Base-by-base conservation (phyloP, 176 grass and related monocot species). In the Cenchrus purpureus region DNA sequence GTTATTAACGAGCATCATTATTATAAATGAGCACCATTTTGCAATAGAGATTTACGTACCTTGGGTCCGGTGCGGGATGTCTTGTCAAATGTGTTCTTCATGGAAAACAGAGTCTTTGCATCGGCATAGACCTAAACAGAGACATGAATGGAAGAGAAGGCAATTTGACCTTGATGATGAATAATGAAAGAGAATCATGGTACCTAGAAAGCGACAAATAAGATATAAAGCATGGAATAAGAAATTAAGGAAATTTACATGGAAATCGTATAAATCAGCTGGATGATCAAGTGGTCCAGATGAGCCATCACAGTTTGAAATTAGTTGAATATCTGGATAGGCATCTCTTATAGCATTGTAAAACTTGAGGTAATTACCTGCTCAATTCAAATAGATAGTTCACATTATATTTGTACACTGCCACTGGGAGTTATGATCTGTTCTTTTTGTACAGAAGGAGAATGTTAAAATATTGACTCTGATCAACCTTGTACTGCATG, bases 321-420 rank as follows among this genome's bases (percentile, higher is more conserved):
- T 95, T 72, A 98, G 60, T 66, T 94, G 87, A 88, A 98, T 95
- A 62, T 95, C 93, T 65, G 93, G 96, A 86, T 98, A 95, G 28
- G 85, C 86, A 71, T 86, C 73, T 76, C 86, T 86, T 87, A 98
- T 98, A 69, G 93, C 96, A 73, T 89, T 73, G 68, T 93, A 98
- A 46, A 98, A 95, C 87, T 94, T 95, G 61, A 94, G 79, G 69
- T 98, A 98, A 59, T 98, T 98, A 53, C 91, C 95, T 98, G 79
- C 81, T 63, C 52, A 87, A 81, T 12, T 73, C 69, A 65, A 82
- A 45, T 16, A 25, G 0, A 14, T 67, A 67, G 20, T 14, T 40
- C 22, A 43, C 13, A 4, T 60, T 60, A 42, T 8, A 28, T 61
- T 79, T 71, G 59, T 20, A 46, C 1, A 34, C 15, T 85, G 48